Evolutionary conservation across 2,329 filamentous ascomycete species (phyloP).

Genomic region (Myotisia sp.): DNA sequence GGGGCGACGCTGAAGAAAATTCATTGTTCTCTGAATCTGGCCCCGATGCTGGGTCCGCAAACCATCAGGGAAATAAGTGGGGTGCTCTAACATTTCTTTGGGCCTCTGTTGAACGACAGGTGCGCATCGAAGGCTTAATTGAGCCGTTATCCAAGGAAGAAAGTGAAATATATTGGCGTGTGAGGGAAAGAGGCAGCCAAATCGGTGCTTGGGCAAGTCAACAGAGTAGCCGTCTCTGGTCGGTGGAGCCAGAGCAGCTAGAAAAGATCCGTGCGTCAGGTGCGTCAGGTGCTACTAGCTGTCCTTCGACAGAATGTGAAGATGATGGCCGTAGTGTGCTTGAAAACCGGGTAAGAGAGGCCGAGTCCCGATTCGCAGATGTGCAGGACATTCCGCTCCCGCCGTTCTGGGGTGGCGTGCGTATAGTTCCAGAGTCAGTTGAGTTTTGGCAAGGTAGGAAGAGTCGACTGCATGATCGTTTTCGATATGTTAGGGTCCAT

Average conservation of each 20-base stretch:
- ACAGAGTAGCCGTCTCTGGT: conserved; percentile 63
- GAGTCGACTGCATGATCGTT: conserved; percentile 84
- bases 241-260: conserved; percentile 18
- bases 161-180: conserved; percentile 52
- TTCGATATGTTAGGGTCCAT: conserved; percentile 58
- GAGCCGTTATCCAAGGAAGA: conserved; percentile 55
- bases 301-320: conserved; percentile 24
- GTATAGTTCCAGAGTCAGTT: conserved; percentile 68
- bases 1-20: conserved; percentile 1
- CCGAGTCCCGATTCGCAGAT: conserved; percentile 60
- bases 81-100: conserved; percentile 85
- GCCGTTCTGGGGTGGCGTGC: conserved; percentile 84
- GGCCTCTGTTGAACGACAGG: conserved; percentile 72
- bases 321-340: conserved; percentile 60
- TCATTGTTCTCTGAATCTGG: conserved; percentile 2
- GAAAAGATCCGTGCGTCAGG: conserved; percentile 15
- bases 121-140: conserved; percentile 68
- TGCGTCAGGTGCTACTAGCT: too few species aligned
- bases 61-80: conserved; percentile 47
- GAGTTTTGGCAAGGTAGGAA: conserved; percentile 95
- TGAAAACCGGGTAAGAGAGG: conserved; percentile 62
- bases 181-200: conserved; percentile 60
- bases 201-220: conserved; percentile 87
- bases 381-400: conserved; percentile 74
- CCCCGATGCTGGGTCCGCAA: too few species aligned